Evolutionary conservation across 176 grass and related monocot genomes (phyloP), one percentile per base, ranked within the genome.

Genomic region (Musa itinerans): DNA sequence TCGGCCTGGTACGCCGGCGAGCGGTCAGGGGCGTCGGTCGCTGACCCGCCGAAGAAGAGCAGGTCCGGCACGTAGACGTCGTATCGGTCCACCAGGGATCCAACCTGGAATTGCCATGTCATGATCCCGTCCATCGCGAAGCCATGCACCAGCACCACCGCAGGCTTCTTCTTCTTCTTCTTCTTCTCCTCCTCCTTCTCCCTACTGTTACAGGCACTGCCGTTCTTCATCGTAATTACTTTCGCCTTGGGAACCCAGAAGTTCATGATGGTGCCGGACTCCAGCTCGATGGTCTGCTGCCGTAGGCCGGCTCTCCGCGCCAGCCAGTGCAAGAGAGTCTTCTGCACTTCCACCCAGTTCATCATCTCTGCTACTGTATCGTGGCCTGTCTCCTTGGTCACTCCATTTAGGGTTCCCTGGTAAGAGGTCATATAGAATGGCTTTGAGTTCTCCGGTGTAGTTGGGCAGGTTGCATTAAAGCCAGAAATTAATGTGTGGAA

Each of bases 51-150:
- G 79, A 93, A 98, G 78, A 82, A 98, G 75, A 98, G 81, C 71
- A 98, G 86, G 85, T 93, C 94, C 54, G 94, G 94, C 62, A 98
- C 88, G 87, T 98, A 98, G 84, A 98, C 88, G 66, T 90, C 83
- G 86, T 98, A 98, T 22, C 78, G 75, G 71, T 86, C 82, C 25
- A 82, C 72, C 75, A 98, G 79, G 10, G 0, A 65, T 8, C 94
- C 94, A 11, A 81, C 68, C 76, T 93, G 90, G 78, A 98, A 93
- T 63, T 98, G 90, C 90, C 94, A 98, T 2, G 94, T 98, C 3
- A 98, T 84, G 8, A 98, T 89, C 57, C 90, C 94, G 70, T 98
- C 94, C 8, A 88, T 67, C 2, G 90, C 88, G 65, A 98, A 98
- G 9, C 94, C 94, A 53, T 98, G 94, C 72, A 98, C 94, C 26